Base-by-base conservation (phyloP, 768 basidiomycete genomes). In the Phanerochaete carnosa region DNA sequence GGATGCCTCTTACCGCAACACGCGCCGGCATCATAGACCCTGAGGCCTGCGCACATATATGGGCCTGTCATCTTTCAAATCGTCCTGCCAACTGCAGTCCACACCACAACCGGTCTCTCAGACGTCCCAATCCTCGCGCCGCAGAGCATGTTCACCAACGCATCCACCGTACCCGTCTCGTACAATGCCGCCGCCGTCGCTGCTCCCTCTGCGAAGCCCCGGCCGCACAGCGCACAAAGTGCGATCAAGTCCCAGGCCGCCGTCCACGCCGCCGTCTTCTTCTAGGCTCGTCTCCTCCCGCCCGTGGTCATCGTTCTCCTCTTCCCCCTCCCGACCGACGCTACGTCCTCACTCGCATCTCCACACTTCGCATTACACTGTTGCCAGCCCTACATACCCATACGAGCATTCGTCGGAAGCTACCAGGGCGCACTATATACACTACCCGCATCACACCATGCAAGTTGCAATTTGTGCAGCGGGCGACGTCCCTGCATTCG, bases 201-300 rank as follows among this genome's bases (percentile, higher is more conserved):
- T n/a, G 29, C 51, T 9, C 6, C 54, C 35, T 55, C 54, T 6
- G 25, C 54, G 33, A 55, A 55, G 35, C 54, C 54, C 26, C 33
- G 54, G 3, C 25, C 54, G 35, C 35, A 32, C 32, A 26, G 54
- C 23, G 25, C 54, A n/a, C 54, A 55, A 35, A 25, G n/a, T 9
- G 33, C 54, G n/a, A 55, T 55, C 54, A 55, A 55, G 35, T 12
- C 54, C 9, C 35, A 43, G 22, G 54, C 54, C 25, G 19, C 54
- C 37, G 23, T 23, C 35, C 37, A 43, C 35, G 54, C 23, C 35
- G 54, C 25, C 54, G 54, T 55, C 16, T 55, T 55, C 54, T 55
- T 55, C 35, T 55, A 55, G 19, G 30, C 51, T n/a, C 30, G 29
- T 1, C 30, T 7, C 13, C 30, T 8, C 30, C n/a, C n/a, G 7